Evolutionary conservation across 2,329 filamentous ascomycete species (phyloP), one percentile per base, ranked within the genome.

Genomic region (Penicillium sp.): DNA sequence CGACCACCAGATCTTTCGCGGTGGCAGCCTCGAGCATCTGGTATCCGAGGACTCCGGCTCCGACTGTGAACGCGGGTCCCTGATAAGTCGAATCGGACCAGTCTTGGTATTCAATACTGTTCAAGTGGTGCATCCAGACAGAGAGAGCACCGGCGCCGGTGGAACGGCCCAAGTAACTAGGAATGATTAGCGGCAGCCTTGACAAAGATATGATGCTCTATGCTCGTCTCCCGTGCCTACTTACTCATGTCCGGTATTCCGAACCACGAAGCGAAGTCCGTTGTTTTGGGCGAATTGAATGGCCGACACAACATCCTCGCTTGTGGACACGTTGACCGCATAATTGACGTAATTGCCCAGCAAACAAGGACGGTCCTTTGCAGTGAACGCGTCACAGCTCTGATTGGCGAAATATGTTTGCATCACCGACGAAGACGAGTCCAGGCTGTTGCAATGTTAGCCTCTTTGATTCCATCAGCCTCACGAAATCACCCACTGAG

Each of bases 121-220:
- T 70, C 44, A 74, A 54, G 42, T 72, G 45, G 51, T 74, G 72
- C 13, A 66, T 74, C 72, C 72, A 75, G 25, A 74, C 63, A 4
- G 68, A 66, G 27, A 73, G 62, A 8, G 64, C 78, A 2, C 86
- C 85, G 45, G 81, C 81, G 33, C 87, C 88, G 0, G 85, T 85
- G 0, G 83, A 86, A 33, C 84, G 83, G 43, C 86, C 87, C 31
- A 81, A 55, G 35, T 39, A 39, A 39, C 35, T 19, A 19, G n/a
- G 1, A 39, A 19, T 19, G 35, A 7, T 39, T 8, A 39, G 62
- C 43, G 8, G 9, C n/a, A n/a, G 9, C 7, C n/a, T 9, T 39
- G 7, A 6, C 3, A 9, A 14, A 39, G 19, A 60, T 57, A 6
- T 59, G 61, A 3, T 46, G 21, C 4, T 77, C 81, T 6, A 80